phyloP scores from a whole-genome alignment of 495 filamentous ascomycete genomes.

The Annulohypoxylon stygium region DNA sequence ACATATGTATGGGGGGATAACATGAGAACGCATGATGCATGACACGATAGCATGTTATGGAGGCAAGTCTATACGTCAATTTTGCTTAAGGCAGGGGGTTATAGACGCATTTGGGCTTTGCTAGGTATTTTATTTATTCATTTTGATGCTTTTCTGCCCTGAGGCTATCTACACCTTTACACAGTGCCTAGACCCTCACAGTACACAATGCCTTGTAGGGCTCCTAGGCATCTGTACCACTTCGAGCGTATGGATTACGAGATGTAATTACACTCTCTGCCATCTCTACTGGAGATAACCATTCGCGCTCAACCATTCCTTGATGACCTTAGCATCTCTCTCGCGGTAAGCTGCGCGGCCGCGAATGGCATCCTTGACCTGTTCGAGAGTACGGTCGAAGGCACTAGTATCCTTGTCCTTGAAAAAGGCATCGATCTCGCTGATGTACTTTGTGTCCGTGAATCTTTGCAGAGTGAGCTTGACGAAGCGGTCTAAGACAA shows the following conservation, averaged over 20 bases:
- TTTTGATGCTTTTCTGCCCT: neutral
- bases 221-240: neutral
- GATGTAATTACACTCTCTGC: neutral
- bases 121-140: neutral
- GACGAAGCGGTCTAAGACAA: conserved; percentile 89
- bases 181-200: neutral
- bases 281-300: conserved; percentile 61
- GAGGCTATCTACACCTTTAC: neutral
- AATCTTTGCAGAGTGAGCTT: conserved; percentile 82
- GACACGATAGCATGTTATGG: neutral
- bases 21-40: neutral
- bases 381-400: conserved; percentile 81
- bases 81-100: neutral
- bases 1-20: neutral
- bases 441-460: conserved; percentile 72
- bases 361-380: conserved; percentile 82
- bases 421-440: conserved; percentile 89
- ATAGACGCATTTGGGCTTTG: neutral
- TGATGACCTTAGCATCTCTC: conserved; percentile 74
- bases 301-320: conserved; percentile 78
- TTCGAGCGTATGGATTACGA: neutral
- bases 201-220: neutral
- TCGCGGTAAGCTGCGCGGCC: conserved; percentile 82
- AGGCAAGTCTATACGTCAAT: neutral
- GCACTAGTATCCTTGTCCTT: conserved; percentile 81